Base-by-base conservation (phyloP, 2,329 filamentous ascomycete genomes). In the Zasmidium angulare region DNA sequence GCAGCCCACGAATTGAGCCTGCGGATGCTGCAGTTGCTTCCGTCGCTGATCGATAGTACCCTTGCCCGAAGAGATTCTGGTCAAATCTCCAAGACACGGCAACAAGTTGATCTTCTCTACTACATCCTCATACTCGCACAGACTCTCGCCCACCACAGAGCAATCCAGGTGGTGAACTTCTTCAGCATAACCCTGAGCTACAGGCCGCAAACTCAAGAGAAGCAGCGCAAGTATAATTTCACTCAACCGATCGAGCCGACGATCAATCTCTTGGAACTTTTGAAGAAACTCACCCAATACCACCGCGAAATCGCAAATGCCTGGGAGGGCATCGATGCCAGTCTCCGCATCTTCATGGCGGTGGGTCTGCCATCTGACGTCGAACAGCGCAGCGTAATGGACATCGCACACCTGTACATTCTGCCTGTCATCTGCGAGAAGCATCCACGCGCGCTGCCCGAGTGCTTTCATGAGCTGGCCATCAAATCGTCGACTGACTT, bases 371-470 rank as follows among this genome's bases (percentile, higher is more conserved):
- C n/a, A 20, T 57, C 47, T 20, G 36, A 46, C 23, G 61, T 55
- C 3, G 59, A 62, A 21, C 24, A 60, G 22, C 61, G 64, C n/a
- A 56, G 48, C 22, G 51, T 70, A 17, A 46, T 71, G 29, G 61
- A 62, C 14, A 55, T 63, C 17, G 59, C 66, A 46, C 68, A 70
- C 46, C 36, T 56, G 12, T 54, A 59, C 47, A 51, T 73, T 9
- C 47, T 71, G 20, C 69, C 68, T 9, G 49, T 62, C 17, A 61
- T 70, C n/a, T 66, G 67, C 23, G 66, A 66, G 36, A 73, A 71
- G 53, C 68, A 70, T 49, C 68, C 70, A 11, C 66, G 70, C 40
- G 68, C 66, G 9, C 56, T 73, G 14, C 69, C 69, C 2, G 46
- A 56, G 1, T 53, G 56, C 20, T 68, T 73, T 29, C 71, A 73